Evolutionary conservation across 2,329 filamentous ascomycete genomes (phyloP).

Genomic region (Pseudogymnoascus sp.): DNA sequence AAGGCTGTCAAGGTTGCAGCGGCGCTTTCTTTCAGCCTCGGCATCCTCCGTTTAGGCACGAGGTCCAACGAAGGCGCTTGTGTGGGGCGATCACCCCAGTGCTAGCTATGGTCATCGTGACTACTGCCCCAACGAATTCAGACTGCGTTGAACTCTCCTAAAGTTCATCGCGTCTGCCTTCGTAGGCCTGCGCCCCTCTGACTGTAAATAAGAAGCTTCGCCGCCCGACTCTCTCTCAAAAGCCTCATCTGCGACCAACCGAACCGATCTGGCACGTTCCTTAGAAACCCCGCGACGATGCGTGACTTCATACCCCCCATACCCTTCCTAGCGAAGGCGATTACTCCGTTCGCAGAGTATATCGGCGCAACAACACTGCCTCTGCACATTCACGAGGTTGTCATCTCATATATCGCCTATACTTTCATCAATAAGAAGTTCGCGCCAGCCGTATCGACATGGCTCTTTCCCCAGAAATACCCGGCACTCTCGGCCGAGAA

Average conservation of each 20-base stretch:
- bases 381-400: slow-evolving; percentile 68
- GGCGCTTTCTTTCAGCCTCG: not conserved
- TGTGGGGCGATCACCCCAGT: slow-evolving; percentile 1
- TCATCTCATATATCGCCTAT: slow-evolving; percentile 59
- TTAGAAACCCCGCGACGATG: slow-evolving; percentile 38
- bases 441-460: slow-evolving; percentile 56
- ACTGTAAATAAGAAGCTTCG: not conserved
- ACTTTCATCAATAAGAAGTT: slow-evolving; percentile 56
- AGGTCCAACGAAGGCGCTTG: slow-evolving; percentile 1
- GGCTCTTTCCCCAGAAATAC: slow-evolving; percentile 57
- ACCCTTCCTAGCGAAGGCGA: slow-evolving; percentile 41
- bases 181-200: not conserved
- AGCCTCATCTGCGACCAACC: not conserved
- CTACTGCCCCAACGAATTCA: slow-evolving; percentile 4
- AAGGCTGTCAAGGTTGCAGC: slow-evolving; percentile 2
- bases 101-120: slow-evolving; percentile 6
- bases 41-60: slow-evolving; percentile 1
- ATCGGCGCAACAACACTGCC: slow-evolving; percentile 58
- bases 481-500: slow-evolving; percentile 51
- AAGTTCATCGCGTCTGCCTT: not conserved
- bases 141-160: not conserved
- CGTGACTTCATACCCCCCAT: slow-evolving; percentile 56
- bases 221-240: not conserved
- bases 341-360: slow-evolving; percentile 56
- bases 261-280: not conserved